Percentiles rank a stretch among this genome's conserved stretches.
Evolutionary conservation across 2,329 filamentous ascomycete genomes (phyloP).

Genomic region (Venturiaceae sp.): DNA sequence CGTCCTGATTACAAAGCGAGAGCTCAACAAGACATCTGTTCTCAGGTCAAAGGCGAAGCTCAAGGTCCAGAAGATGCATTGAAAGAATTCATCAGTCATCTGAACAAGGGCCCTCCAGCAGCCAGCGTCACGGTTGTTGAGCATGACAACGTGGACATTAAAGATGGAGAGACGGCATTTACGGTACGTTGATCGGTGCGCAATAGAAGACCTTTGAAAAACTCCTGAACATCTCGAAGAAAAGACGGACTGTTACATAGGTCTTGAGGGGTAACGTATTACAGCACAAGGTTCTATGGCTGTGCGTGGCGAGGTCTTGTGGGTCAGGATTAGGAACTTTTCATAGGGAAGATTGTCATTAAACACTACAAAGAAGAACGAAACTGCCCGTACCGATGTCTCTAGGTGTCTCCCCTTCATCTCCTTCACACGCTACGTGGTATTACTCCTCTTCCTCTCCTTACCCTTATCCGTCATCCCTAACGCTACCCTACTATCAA

Average conservation of each 20-base stretch:
- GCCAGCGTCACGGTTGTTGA: slow-evolving; percentile 69
- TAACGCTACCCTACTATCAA: no score
- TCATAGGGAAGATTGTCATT: no score
- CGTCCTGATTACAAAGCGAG: background rate
- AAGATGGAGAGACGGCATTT: slow-evolving; percentile 61
- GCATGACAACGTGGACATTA: slow-evolving; percentile 53
- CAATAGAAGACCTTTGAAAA: background rate
- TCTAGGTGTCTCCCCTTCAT: no score
- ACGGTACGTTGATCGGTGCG: background rate
- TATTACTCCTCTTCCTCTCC: no score
- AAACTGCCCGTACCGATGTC: no score
- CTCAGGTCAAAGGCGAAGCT: slow-evolving; percentile 78
- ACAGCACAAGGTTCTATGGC: no score
- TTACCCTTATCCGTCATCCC: no score
- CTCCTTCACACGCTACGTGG: no score
- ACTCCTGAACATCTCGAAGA: background rate
- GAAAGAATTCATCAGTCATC: slow-evolving; percentile 59
- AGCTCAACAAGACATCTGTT: background rate
- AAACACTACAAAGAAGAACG: no score
- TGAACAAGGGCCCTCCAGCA: slow-evolving; percentile 63
- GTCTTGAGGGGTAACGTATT: no score
- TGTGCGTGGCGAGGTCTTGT: no score
- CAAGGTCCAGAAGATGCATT: slow-evolving; percentile 63
- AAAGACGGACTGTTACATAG: background rate
- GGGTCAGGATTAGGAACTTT: no score